A percentile compares a stretch with the other conserved stretches of the same genome.
Evolutionary conservation across 2,329 filamentous ascomycete species (phyloP).

Genomic region (Orbilia oligospora): DNA sequence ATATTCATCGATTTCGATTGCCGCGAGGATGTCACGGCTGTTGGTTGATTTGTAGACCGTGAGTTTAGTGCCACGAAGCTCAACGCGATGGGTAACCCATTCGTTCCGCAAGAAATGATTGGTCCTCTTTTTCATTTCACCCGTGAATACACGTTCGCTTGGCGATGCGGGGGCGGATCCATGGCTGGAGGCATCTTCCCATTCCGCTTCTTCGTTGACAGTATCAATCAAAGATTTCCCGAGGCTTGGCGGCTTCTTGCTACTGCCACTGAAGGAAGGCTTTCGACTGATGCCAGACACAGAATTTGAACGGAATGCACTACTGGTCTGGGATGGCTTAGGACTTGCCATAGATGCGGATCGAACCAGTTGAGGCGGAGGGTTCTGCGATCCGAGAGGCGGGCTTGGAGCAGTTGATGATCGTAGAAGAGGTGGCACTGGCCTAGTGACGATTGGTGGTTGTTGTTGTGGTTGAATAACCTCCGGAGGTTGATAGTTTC

Average conservation of each 20-base stretch:
- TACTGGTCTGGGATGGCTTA: conserved; percentile 31
- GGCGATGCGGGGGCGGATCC: conserved; percentile 61
- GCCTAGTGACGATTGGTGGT: neutral
- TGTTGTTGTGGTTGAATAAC: conserved; percentile 22
- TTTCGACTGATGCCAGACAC: conserved; percentile 44
- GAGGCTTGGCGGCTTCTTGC: conserved; percentile 57
- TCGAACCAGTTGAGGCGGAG: conserved; percentile 41
- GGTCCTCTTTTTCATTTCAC: conserved; percentile 95
- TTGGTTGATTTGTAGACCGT: conserved; percentile 77
- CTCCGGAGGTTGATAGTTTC: conserved; percentile 42
- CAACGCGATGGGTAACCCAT: conserved; percentile 93
- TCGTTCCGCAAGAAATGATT: conserved; percentile 91
- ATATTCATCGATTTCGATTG: conserved; percentile 86
- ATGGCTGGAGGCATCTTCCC: conserved; percentile 63
- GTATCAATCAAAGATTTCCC: conserved; percentile 62
- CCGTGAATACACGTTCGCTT: conserved; percentile 77
- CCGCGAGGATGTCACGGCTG: conserved; percentile 59
- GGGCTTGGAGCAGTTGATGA: conserved; percentile 53
- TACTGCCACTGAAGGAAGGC: conserved; percentile 15
- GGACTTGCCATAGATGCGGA: conserved; percentile 48
- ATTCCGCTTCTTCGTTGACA: conserved; percentile 64
- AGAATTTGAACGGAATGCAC: conserved; percentile 44
- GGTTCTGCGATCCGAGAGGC: conserved; percentile 46
- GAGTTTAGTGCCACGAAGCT: conserved; percentile 80
- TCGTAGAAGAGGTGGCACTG: conserved; percentile 32